phyloP scores from a whole-genome alignment of 192 early-diverging fungal species.

The Linnemannia schmuckeri region DNA sequence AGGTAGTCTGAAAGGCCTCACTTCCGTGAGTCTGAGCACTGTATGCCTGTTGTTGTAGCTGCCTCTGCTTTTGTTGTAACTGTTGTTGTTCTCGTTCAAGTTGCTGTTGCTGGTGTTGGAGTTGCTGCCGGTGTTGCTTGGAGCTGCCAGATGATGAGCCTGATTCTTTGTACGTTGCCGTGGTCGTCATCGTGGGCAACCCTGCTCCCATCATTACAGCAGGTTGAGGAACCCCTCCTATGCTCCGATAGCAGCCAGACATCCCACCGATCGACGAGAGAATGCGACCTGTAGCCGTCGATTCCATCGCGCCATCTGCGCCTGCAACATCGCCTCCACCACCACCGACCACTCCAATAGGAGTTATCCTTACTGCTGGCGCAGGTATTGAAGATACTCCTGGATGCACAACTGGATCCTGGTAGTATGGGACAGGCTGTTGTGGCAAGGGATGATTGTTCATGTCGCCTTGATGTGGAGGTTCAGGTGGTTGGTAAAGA shows the following conservation, averaged over 20 bases:
- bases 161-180: background rate
- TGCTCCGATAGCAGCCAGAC: constrained; percentile 25
- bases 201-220: background rate
- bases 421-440: background rate
- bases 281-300: constrained; percentile 33
- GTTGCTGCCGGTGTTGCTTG: background rate
- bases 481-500: constrained; percentile 32
- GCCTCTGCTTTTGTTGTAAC: background rate
- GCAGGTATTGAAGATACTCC: background rate
- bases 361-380: background rate
- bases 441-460: constrained; percentile 6
- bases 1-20: background rate
- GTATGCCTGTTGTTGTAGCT: background rate
- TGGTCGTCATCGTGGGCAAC: background rate
- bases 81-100: background rate
- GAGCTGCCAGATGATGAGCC: background rate
- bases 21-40: background rate
- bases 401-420: background rate
- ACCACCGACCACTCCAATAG: background rate
- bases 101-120: background rate
- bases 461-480: background rate
- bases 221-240: constrained; percentile 15
- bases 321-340: background rate
- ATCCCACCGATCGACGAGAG: constrained; percentile 37
- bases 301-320: background rate